Percentiles rank a stretch among this genome's conserved stretches.
phyloP scores from a whole-genome alignment of 495 filamentous ascomycete genomes.

The Pyrenopolyporus hunteri region DNA sequence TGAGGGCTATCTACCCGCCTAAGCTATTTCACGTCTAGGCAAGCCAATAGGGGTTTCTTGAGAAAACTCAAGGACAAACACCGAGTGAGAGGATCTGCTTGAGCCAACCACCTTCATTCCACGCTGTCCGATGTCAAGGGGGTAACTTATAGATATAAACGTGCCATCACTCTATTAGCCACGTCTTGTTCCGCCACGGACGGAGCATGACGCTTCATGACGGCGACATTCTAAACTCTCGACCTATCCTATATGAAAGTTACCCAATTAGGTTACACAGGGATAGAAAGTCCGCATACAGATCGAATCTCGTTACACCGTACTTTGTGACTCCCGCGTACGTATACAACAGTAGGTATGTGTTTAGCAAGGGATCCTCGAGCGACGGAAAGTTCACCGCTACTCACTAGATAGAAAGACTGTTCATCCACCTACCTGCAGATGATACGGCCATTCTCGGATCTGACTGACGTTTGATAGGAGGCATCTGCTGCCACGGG shows the following conservation, averaged over 20 bases:
- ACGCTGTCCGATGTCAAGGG: background rate
- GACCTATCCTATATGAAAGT: conserved; percentile 47
- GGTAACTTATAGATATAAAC: background rate
- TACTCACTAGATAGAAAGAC: background rate
- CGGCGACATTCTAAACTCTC: conserved; percentile 17
- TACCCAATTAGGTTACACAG: conserved; percentile 46
- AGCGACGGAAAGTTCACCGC: background rate
- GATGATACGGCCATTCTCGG: conserved; percentile 34
- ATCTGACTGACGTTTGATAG: conserved; percentile 26
- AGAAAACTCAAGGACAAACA: no score
- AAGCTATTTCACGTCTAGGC: no score
- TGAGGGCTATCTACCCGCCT: no score
- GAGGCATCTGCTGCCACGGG: background rate
- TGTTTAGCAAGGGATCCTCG: conserved; percentile 13
- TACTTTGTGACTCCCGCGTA: conserved; percentile 37
- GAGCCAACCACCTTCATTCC: conserved; percentile 39
- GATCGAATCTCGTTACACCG: conserved; percentile 50
- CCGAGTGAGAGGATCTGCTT: no score
- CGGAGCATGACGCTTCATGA: conserved; percentile 16
- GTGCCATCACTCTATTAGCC: conserved; percentile 25
- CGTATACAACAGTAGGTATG: background rate
- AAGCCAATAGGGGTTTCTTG: no score
- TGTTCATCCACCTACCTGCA: conserved; percentile 22
- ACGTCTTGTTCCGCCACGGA: conserved; percentile 15
- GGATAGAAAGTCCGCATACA: conserved; percentile 45